Conservation (phyloP, 495 filamentous ascomycete genomes). For the Lasiosphaeriaceae sp. region DNA sequence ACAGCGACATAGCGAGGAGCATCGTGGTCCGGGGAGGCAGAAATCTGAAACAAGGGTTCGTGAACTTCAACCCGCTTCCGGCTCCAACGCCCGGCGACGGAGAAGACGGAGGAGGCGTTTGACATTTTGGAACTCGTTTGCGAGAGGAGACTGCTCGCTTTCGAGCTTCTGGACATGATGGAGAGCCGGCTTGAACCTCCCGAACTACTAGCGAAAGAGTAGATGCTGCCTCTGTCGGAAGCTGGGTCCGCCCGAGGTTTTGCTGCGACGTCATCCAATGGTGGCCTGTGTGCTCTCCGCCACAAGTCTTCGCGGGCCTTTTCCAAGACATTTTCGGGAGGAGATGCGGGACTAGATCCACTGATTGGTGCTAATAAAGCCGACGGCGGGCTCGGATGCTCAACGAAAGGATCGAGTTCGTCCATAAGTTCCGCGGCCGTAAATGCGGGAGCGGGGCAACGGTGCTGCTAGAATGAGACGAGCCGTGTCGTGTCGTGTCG, state of each 20-base stretch:
- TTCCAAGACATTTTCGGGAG: background rate
- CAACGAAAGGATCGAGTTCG: background rate
- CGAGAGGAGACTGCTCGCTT: background rate
- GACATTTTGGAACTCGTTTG: background rate
- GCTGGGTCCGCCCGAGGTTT: background rate
- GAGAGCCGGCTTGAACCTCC: background rate
- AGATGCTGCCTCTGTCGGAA: background rate
- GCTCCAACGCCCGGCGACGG: background rate
- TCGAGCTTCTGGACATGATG: background rate
- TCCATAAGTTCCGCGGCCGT: background rate
- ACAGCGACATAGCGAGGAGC: background rate
- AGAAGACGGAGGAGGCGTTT: background rate
- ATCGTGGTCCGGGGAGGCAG: background rate
- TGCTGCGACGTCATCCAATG: background rate
- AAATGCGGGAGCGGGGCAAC: background rate
- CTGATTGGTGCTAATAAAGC: background rate
- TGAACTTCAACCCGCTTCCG: background rate
- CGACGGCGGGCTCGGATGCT: background rate
- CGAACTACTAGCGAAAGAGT: background rate
- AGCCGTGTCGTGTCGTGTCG: too few relatives aligned
- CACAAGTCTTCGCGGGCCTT: background rate
- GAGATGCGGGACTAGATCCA: background rate
- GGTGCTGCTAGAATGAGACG: background rate
- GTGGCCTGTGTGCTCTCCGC: background rate
- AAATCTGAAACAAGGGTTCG: background rate